phyloP scores from a whole-genome alignment of 495 filamentous ascomycete species.

The Acidomyces sp. region DNA sequence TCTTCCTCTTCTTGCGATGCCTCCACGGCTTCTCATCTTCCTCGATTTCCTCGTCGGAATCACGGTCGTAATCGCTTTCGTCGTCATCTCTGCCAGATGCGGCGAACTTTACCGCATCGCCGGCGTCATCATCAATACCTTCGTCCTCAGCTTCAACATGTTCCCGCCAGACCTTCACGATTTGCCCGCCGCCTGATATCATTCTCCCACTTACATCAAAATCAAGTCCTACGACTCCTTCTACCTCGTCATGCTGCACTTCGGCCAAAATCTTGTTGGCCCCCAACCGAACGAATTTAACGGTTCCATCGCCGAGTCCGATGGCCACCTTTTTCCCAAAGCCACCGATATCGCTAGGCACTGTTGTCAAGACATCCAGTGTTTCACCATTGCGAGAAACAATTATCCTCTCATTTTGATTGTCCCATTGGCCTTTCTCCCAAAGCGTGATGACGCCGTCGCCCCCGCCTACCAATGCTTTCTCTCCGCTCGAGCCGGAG shows the following conservation, averaged over 20 bases:
- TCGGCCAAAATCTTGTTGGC: slow-evolving; percentile 45
- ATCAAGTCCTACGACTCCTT: slow-evolving; percentile 61
- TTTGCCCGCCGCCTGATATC: slow-evolving; percentile 71
- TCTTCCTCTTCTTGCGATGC: slow-evolving; percentile 42
- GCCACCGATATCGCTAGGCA: slow-evolving; percentile 48
- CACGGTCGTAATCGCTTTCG: slow-evolving; percentile 25
- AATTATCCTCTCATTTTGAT: slow-evolving; percentile 77
- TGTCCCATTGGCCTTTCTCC: slow-evolving; percentile 89
- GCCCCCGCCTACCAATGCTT: slow-evolving; percentile 66
- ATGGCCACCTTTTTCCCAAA: slow-evolving; percentile 58
- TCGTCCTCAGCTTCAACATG: slow-evolving; percentile 31
- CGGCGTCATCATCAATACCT: slow-evolving; percentile 31
- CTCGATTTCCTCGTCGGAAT: slow-evolving; percentile 34
- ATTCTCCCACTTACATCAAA: slow-evolving; percentile 75
- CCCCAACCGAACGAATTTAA: slow-evolving; percentile 44
- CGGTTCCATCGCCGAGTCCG: slow-evolving; percentile 59
- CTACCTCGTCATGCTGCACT: slow-evolving; percentile 68
- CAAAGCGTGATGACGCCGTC: slow-evolving; percentile 77
- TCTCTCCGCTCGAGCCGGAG: slow-evolving; percentile 45
- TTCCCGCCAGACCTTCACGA: slow-evolving; percentile 77
- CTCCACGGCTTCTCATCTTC: slow-evolving; percentile 26
- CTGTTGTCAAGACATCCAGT: slow-evolving; percentile 53
- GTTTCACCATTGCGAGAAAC: slow-evolving; percentile 50
- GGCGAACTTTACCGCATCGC: slow-evolving; percentile 27
- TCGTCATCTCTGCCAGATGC: slow-evolving; percentile 20